Evolutionary conservation across 2,329 filamentous ascomycete species (phyloP).

Genomic region (Ceratocystis ficicola): DNA sequence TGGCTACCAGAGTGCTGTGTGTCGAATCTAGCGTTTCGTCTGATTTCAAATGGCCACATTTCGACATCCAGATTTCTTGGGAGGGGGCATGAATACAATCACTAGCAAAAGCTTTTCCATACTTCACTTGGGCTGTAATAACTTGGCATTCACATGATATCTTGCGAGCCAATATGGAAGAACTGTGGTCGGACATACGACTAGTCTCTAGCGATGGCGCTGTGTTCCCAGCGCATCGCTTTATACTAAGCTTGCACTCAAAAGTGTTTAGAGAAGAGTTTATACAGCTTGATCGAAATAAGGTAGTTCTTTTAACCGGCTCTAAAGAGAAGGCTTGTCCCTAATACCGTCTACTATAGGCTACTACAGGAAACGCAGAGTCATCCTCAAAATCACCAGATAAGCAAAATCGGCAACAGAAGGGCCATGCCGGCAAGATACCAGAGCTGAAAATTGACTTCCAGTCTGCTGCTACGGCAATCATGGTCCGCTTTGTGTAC

Average conservation of each 20-base stretch:
- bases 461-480: background rate
- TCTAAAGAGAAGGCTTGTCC: background rate
- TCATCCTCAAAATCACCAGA: background rate
- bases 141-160: too few relatives aligned
- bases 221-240: constrained; percentile 1
- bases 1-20: too few relatives aligned
- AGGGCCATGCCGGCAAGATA: background rate
- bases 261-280: background rate
- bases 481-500: background rate
- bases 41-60: background rate
- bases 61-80: too few relatives aligned
- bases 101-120: too few relatives aligned
- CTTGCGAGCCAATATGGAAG: background rate
- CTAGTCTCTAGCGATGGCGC: background rate
- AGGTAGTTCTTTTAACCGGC: background rate
- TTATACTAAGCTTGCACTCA: background rate
- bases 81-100: too few relatives aligned
- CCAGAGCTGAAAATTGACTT: background rate
- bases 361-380: background rate
- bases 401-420: background rate
- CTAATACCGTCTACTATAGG: background rate
- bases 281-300: background rate
- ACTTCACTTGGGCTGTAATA: too few relatives aligned
- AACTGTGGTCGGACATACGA: background rate
- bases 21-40: background rate